A percentile compares a stretch with the other conserved stretches of the same genome.
Evolutionary conservation across 805 yeast species (phyloP).

Genomic region (Hyphopichia homilentoma): DNA sequence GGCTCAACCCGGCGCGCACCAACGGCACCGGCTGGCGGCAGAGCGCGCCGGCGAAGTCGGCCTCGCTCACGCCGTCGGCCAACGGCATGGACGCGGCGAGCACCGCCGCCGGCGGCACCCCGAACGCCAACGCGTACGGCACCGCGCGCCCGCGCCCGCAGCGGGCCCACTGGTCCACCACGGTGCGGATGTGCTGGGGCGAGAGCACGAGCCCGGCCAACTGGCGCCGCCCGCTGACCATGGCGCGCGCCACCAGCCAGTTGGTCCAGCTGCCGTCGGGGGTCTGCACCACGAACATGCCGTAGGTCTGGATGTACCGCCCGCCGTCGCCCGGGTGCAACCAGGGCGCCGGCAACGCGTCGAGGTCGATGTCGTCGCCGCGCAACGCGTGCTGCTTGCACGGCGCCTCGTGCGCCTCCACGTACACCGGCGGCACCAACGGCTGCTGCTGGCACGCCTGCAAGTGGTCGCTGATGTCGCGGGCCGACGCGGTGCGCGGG

Average conservation of each 20-base stretch:
- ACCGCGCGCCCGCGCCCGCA: slow-evolving; percentile 17
- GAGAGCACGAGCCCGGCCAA: slow-evolving; percentile 20
- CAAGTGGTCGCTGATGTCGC: slow-evolving; percentile 16
- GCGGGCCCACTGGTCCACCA: slow-evolving; percentile 18
- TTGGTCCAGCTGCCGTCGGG: slow-evolving; percentile 23
- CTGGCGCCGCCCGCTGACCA: slow-evolving; percentile 17
- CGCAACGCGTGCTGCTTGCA: slow-evolving; percentile 12
- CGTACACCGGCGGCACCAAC: slow-evolving; percentile 11
- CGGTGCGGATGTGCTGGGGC: slow-evolving; percentile 21
- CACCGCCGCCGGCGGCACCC: slow-evolving; percentile 26
- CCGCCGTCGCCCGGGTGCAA: slow-evolving; percentile 22
- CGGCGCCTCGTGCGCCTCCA: slow-evolving; percentile 13
- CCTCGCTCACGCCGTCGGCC: slow-evolving; percentile 17
- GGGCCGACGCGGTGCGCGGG: slow-evolving; percentile 14
- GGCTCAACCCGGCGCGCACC: slow-evolving; percentile 16
- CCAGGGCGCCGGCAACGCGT: slow-evolving; percentile 15
- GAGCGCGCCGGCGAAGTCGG: slow-evolving; percentile 20
- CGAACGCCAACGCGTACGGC: slow-evolving; percentile 21
- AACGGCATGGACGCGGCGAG: slow-evolving; percentile 19
- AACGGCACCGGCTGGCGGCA: slow-evolving; percentile 21
- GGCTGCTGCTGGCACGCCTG: slow-evolving; percentile 12
- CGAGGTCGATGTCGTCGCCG: slow-evolving; percentile 16
- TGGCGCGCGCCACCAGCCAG: slow-evolving; percentile 25
- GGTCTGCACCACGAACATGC: slow-evolving; percentile 20
- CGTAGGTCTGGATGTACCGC: slow-evolving; percentile 22